phyloP scores from a whole-genome alignment of 1,284 basidiomycete genomes.

The Apiotrichum brassicae region DNA sequence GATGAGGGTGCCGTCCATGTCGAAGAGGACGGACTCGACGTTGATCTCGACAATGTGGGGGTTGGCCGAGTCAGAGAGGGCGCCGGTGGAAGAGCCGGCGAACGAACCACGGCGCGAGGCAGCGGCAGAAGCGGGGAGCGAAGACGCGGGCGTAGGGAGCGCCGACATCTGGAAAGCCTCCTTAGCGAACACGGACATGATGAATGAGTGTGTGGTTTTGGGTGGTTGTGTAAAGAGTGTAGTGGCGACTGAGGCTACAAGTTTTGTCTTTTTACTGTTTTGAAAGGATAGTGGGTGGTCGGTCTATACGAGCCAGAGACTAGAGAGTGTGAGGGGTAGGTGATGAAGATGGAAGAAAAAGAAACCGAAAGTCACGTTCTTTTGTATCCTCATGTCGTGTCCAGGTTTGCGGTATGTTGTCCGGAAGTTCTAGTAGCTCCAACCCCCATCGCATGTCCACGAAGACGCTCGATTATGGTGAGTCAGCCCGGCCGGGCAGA shows the following conservation, averaged over 20 bases:
- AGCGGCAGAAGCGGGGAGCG: slow-evolving; percentile 27
- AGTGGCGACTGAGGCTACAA: not conserved
- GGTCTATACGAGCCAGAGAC: not conserved
- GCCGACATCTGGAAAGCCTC: slow-evolving; percentile 47
- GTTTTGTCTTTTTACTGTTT: too few species aligned
- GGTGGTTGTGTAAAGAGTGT: slow-evolving; percentile 21
- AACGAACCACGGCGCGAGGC: slow-evolving; percentile 35
- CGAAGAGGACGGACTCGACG: slow-evolving; percentile 46
- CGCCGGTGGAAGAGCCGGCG: slow-evolving; percentile 61
- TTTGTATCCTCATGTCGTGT: slow-evolving; percentile 2
- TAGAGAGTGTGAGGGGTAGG: not conserved
- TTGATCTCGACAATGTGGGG: slow-evolving; percentile 49
- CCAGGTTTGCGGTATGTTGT: too few species aligned
- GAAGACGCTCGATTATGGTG: too few species aligned
- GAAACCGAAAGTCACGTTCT: not conserved
- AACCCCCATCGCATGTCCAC: too few species aligned
- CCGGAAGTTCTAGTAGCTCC: too few species aligned
- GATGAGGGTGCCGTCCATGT: slow-evolving; percentile 46
- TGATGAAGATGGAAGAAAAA: not conserved
- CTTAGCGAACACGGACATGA: slow-evolving; percentile 47
- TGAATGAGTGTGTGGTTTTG: slow-evolving; percentile 35
- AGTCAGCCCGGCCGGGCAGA: too few species aligned
- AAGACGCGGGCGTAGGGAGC: slow-evolving; percentile 33
- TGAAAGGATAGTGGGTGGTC: slow-evolving; percentile 1
- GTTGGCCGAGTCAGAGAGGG: slow-evolving; percentile 54